phyloP scores from a whole-genome alignment of 148 eudicot genomes.

The Persicaria maculosa region DNA sequence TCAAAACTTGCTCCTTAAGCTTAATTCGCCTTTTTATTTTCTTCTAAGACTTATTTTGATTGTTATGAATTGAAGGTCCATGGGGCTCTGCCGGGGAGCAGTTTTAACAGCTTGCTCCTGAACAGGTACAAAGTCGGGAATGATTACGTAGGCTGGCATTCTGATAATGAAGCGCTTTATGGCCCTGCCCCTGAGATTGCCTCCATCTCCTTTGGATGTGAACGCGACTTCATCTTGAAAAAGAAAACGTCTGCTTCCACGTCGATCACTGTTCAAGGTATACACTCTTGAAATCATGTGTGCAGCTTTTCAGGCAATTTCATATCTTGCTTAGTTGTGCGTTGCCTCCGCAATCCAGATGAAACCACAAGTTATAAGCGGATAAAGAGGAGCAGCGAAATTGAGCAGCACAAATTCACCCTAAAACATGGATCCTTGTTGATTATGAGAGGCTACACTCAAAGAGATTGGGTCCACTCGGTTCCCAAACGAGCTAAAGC shows the following conservation, averaged over 20 bases:
- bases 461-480: slow-evolving; percentile 91
- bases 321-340: not conserved
- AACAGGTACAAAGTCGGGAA: slow-evolving; percentile 78
- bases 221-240: slow-evolving; percentile 78
- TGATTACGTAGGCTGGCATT: slow-evolving; percentile 90
- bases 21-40: not conserved
- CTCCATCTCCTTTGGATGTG: slow-evolving; percentile 89
- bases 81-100: slow-evolving; percentile 65
- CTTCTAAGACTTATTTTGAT: not conserved
- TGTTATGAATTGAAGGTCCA: slow-evolving; percentile 46
- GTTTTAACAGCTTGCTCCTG: slow-evolving; percentile 71
- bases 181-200: slow-evolving; percentile 87
- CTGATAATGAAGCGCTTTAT: slow-evolving; percentile 87
- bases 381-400: slow-evolving; percentile 33
- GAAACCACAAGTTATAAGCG: slow-evolving; percentile 47
- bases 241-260: slow-evolving; percentile 29
- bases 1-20: not conserved
- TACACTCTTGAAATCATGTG: not conserved
- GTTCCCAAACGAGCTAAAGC: slow-evolving; percentile 88
- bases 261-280: slow-evolving; percentile 23
- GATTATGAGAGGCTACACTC: slow-evolving; percentile 87
- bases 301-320: not conserved
- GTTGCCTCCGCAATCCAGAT: slow-evolving; percentile 10
- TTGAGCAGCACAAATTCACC: slow-evolving; percentile 44
- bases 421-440: slow-evolving; percentile 83